Evolutionary conservation across 306 rosid genomes (phyloP), one percentile per base, ranked within the genome.

Genomic region (Senna tora): DNA sequence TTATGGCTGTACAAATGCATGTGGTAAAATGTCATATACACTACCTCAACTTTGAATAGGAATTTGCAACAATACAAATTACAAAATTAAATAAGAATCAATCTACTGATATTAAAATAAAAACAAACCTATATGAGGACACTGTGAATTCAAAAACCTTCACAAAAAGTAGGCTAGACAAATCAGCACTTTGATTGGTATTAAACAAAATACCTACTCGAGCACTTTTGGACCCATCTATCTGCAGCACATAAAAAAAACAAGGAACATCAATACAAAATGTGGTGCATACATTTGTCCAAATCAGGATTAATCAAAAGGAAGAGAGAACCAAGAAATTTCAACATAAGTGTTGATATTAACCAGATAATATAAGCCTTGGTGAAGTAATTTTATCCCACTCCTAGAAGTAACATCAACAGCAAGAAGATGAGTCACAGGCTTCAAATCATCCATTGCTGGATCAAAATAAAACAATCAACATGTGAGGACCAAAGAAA

Each of bases 361-460:
- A 66, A 94, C 99, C 97, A 94, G 95, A 82, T 87, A 91, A 74
- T 30, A 78, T 60, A 94, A 80, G 87, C 95, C 92, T 79, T 89
- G 95, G 64, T 45, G 88, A 71, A 94, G 92, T 78, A 94, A 84
- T 77, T 83, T 81, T 55, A 88, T 71, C 84, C 99, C 97, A 61
- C 85, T 86, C 75, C 71, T 80, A 56, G 91, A 86, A 72, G 91
- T 52, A 67, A 84, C 76, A 74, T 94, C 88, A 74, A 94, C 82
- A 62, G 84, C 91, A 79, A 94, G 83, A 79, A 91, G 91, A 80
- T 94, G 99, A 42, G 99, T 94, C 75, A 94, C 93, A 0, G 97
- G 85, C 84, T 94, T 94, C 95, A 94, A 74, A 67, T 91, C 97
- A 77, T 94, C 92, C 69, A 74, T 61, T 58, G 99, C 99, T 94